Evolutionary conservation across 2,329 filamentous ascomycete species (phyloP).

Genomic region (Fusarium secorum): DNA sequence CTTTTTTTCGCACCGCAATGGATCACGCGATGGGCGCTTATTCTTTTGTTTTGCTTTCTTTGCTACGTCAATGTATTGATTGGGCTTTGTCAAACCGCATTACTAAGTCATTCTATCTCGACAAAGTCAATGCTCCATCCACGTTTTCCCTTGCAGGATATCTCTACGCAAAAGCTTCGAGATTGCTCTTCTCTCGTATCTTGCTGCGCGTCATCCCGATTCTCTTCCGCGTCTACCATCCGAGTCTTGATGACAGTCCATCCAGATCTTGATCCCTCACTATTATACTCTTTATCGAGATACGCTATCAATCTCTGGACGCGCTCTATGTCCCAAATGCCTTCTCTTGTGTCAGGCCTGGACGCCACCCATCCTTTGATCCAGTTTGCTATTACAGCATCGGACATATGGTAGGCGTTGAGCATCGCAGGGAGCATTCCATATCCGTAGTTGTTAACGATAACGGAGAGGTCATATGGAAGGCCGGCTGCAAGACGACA

Average conservation of each 20-base stretch:
- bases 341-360: conserved; percentile 15
- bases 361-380: conserved; percentile 19
- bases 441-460: conserved; percentile 27
- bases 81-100: background rate
- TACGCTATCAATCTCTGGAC: conserved; percentile 21
- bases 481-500: conserved; percentile 24
- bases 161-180: conserved; percentile 25
- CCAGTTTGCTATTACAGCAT: conserved; percentile 4
- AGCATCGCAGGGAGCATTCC: conserved; percentile 30
- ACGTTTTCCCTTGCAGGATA: conserved; percentile 16
- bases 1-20: background rate
- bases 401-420: conserved; percentile 23
- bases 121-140: conserved; percentile 36
- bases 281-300: conserved; percentile 22
- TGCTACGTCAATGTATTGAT: background rate
- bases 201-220: background rate
- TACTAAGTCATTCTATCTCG: conserved; percentile 14
- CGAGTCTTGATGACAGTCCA: conserved; percentile 25
- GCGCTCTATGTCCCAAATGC: conserved; percentile 29
- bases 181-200: background rate
- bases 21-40: background rate
- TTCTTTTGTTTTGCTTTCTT: background rate
- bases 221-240: conserved; percentile 23
- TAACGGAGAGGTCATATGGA: conserved; percentile 3
- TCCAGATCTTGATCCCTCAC: background rate